Evolutionary conservation across 164 flowering plant species (phyloP).

Genomic region (Piper betle): DNA sequence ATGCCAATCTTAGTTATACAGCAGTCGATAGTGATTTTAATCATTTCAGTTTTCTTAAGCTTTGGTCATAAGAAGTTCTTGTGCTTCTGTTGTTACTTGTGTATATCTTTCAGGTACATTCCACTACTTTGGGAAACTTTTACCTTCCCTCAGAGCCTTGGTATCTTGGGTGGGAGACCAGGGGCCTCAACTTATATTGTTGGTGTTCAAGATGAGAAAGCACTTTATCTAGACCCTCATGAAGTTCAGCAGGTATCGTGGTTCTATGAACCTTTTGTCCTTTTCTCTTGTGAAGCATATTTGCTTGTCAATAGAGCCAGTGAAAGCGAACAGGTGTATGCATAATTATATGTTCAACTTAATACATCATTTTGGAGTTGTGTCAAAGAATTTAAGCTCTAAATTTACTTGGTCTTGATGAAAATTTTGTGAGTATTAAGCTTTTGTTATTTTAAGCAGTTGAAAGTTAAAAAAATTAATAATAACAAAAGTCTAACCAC

Average conservation of each 20-base stretch:
- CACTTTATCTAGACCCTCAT: conserved; percentile 91
- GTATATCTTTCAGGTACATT: conserved; percentile 42
- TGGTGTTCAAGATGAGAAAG: conserved; percentile 87
- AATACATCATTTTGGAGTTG: too few relatives aligned
- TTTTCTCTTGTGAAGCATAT: not conserved
- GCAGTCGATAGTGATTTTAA: too few relatives aligned
- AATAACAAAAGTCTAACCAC: too few relatives aligned
- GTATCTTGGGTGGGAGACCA: conserved; percentile 93
- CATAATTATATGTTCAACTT: too few relatives aligned
- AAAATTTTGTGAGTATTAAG: too few relatives aligned
- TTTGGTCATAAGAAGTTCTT: not conserved
- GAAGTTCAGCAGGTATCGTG: conserved; percentile 58
- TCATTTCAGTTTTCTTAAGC: too few relatives aligned
- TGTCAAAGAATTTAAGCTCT: too few relatives aligned
- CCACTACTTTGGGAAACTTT: conserved; percentile 68
- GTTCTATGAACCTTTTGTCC: not conserved
- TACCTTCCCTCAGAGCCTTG: conserved; percentile 88
- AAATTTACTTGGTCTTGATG: too few relatives aligned
- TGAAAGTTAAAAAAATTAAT: too few relatives aligned
- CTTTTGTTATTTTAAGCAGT: too few relatives aligned
- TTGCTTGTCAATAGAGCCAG: not conserved
- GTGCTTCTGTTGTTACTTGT: not conserved
- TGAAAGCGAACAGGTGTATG: not conserved
- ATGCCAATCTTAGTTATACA: too few relatives aligned
- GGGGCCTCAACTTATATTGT: conserved; percentile 89